Percentiles rank a stretch among this genome's conserved stretches.
phyloP scores from a whole-genome alignment of 2,329 filamentous ascomycete species.

The Colletotrichum ledebouriae region DNA sequence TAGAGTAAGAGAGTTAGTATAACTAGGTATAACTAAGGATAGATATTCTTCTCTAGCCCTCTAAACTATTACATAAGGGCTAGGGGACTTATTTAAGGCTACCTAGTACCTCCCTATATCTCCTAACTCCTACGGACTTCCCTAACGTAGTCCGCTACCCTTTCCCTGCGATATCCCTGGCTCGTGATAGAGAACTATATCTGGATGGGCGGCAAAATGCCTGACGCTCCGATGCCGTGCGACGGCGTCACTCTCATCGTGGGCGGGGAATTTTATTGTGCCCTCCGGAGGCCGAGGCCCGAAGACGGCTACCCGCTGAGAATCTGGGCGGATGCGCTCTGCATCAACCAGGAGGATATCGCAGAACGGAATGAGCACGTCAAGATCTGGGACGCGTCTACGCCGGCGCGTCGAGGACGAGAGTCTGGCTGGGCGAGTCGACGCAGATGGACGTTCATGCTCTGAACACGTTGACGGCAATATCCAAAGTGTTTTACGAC shows the following conservation, averaged over 20 bases:
- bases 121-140: too few species aligned
- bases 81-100: too few species aligned
- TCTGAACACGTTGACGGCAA: background rate
- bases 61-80: too few species aligned
- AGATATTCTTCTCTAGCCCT: too few species aligned
- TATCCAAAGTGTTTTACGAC: slow-evolving; percentile 5
- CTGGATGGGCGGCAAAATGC: slow-evolving; percentile 28
- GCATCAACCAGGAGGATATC: slow-evolving; percentile 39
- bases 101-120: too few species aligned
- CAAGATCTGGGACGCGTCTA: slow-evolving; percentile 35
- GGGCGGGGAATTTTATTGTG: slow-evolving; percentile 36
- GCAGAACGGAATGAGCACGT: slow-evolving; percentile 39
- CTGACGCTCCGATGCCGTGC: slow-evolving; percentile 28
- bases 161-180: too few species aligned
- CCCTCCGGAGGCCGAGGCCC: slow-evolving; percentile 23
- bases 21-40: too few species aligned
- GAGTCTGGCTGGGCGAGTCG: slow-evolving; percentile 40
- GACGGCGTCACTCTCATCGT: slow-evolving; percentile 25
- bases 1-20: too few species aligned
- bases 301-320: background rate
- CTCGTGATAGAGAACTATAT: too few species aligned
- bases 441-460: slow-evolving; percentile 32
- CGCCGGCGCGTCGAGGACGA: slow-evolving; percentile 23
- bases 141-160: too few species aligned
- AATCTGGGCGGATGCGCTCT: slow-evolving; percentile 41